These are phyloP conservation scores for Penicillium roqueforti DNA, from an alignment of 495 filamentous ascomycete species.

Conservation along the genomic window DNA sequence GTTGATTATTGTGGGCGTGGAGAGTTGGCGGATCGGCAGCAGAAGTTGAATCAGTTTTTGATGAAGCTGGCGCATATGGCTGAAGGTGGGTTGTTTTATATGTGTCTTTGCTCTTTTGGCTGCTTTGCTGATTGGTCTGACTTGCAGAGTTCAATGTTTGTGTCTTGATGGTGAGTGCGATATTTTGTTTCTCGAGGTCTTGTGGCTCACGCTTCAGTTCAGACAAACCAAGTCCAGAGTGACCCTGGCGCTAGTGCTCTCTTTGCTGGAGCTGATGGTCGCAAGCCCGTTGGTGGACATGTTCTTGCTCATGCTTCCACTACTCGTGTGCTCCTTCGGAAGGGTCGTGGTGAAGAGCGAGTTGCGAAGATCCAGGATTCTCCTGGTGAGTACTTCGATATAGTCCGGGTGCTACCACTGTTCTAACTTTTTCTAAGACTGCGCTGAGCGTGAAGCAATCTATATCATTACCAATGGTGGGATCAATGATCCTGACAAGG, in stretches of 20 bases:
- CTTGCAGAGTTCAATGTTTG: constrained; percentile 68
- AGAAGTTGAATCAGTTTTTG: constrained; percentile 69
- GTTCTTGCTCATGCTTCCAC: constrained; percentile 76
- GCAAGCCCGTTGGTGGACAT: constrained; percentile 73
- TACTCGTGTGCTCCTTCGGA: constrained; percentile 68
- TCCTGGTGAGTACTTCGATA: constrained; percentile 46
- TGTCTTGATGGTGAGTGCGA: constrained; percentile 58
- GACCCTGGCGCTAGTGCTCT: constrained; percentile 77
- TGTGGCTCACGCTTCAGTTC: not conserved
- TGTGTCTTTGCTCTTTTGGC: not conserved
- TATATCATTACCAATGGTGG: constrained; percentile 79
- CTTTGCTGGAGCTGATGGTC: constrained; percentile 74
- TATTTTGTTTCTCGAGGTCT: not conserved
- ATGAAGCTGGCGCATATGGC: constrained; percentile 68
- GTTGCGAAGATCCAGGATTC: constrained; percentile 80
- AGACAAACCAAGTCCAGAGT: constrained; percentile 80
- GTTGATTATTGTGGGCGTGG: constrained; percentile 72
- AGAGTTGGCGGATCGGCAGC: constrained; percentile 72
- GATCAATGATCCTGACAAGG: constrained; percentile 68
- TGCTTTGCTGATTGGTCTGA: constrained; percentile 8
- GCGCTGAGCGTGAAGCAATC: constrained; percentile 71
- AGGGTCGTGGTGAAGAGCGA: constrained; percentile 73
- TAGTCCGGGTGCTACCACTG: not conserved
- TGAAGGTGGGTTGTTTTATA: constrained; percentile 49
- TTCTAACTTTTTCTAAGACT: constrained; percentile 45